Base-by-base conservation (phyloP, 176 grass and related monocot genomes). In the Chrysopogon serrulatus region DNA sequence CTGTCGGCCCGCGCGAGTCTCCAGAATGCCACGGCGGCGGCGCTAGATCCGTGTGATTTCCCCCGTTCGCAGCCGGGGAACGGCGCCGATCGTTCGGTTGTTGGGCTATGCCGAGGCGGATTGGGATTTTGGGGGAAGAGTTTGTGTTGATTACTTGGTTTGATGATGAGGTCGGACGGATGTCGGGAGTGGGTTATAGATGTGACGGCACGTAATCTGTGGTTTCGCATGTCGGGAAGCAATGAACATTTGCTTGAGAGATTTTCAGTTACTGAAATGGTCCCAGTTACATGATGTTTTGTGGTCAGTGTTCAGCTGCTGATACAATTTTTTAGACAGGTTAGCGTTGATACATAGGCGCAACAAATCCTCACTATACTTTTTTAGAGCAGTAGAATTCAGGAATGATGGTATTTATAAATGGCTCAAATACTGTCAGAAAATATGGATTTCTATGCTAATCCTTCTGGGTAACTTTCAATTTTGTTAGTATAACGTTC, bases 21-120 rank as follows among this genome's bases (percentile, higher is more conserved):
- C 39, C 65, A 1, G 56, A 44, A 79, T 93, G 39, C 40, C 74
- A 5, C 83, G 44, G 61, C 70, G 28, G 82, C 16, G 36, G 59
- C 41, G 27, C 28, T 70, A 78, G 79, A 87, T 92, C 82, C 71
- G 53, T 37, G 32, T 30, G 51, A 36, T 79, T 48, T 60, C 18
- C 24, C 30, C 63, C 39, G 31, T 42, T 61, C 39, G 5, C 1
- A n/a, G 47, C 34, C 18, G 3, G 27, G 35, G 3, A 35, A 16
- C 30, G 51, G 41, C 18, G 36, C 49, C 5, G 27, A 71, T 79
- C 72, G 34, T 74, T 8, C 68, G 65, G 27, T n/a, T 34, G 34
- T 43, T 56, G 18, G 44, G 49, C 67, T 75, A 21, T 18, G 8
- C 68, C 5, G 48, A 24, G 5, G 76, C 34, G 4, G 49, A 28